These are phyloP conservation scores for Stylonectria norvegica DNA, from an alignment of 2,329 filamentous ascomycete species.

Conservation along the genomic window DNA sequence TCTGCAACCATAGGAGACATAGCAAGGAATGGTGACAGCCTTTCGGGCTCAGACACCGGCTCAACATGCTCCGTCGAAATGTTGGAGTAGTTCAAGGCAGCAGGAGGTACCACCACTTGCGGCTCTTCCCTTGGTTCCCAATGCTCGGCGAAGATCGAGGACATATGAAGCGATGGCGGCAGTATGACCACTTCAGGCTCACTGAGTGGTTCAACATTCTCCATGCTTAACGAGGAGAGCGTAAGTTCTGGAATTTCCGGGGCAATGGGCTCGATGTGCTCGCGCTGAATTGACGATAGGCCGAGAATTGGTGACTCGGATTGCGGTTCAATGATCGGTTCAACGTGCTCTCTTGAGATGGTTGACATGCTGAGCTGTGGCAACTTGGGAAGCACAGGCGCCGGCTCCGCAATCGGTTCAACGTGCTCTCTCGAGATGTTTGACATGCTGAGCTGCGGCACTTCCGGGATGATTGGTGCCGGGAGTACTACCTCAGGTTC, in stretches of 20 bases:
- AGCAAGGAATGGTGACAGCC: constrained; percentile 22
- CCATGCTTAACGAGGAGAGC: constrained; percentile 16
- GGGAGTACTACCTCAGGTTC: neutral
- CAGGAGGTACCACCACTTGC: constrained; percentile 12
- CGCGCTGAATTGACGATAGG: constrained; percentile 19
- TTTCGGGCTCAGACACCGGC: constrained; percentile 29
- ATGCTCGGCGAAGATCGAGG: constrained; percentile 28
- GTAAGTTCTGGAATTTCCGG: constrained; percentile 15
- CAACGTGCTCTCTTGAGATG: constrained; percentile 31
- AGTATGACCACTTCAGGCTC: constrained; percentile 33
- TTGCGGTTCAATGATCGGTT: constrained; percentile 25
- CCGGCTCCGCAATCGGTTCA: constrained; percentile 24
- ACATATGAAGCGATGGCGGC: constrained; percentile 26
- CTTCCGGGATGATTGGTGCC: neutral
- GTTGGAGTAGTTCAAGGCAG: constrained; percentile 32
- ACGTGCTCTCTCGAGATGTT: constrained; percentile 26
- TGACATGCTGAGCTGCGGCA: constrained; percentile 18
- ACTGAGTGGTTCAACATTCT: constrained; percentile 29
- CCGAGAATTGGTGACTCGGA: constrained; percentile 11
- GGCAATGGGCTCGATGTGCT: constrained; percentile 19
- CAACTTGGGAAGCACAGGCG: constrained; percentile 2
- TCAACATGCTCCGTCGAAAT: constrained; percentile 37
- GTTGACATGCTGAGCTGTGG: constrained; percentile 18
- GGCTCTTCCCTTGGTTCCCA: constrained; percentile 36
- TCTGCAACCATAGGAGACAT: constrained; percentile 34